phyloP scores from a whole-genome alignment of 805 yeast species.

The Kluyveromyces nonfermentans region DNA sequence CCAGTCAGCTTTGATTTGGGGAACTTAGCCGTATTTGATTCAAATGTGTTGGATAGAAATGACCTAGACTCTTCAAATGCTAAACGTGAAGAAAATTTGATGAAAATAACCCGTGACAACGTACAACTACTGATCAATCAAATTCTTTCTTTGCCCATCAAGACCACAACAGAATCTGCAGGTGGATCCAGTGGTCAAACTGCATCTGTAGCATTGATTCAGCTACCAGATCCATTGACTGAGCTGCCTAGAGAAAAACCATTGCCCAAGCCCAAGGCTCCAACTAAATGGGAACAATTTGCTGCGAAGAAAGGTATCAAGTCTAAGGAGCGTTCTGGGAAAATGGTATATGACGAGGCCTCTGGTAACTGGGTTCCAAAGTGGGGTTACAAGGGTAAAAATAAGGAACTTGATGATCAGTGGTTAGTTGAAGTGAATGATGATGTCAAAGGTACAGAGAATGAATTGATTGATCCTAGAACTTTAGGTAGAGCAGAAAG shows the following conservation, averaged over 20 bases:
- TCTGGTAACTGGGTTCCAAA: conserved; percentile 93
- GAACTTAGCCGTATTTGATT: conserved; percentile 79
- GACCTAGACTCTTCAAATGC: conserved; percentile 44
- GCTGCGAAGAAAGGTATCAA: conserved; percentile 93
- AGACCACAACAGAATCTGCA: conserved; percentile 69
- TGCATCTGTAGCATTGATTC: conserved; percentile 72
- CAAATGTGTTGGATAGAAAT: conserved; percentile 68
- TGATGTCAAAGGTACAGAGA: conserved; percentile 45
- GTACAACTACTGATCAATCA: conserved; percentile 88
- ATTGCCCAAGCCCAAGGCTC: conserved; percentile 83
- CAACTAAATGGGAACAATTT: conserved; percentile 94
- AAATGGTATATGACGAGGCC: conserved; percentile 82
- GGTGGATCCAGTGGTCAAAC: conserved; percentile 48
- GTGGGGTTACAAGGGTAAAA: conserved; percentile 96
- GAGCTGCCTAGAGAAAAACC: conserved; percentile 91
- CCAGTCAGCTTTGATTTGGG: conserved; percentile 89
- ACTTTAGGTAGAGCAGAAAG: conserved; percentile 72
- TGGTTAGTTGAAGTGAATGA: conserved; percentile 96
- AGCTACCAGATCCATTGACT: conserved; percentile 76
- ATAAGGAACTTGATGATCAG: conserved; percentile 77
- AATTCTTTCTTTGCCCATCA: conserved; percentile 79
- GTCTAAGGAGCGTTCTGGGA: conserved; percentile 83
- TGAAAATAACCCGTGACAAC: conserved; percentile 74
- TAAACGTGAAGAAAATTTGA: conserved; percentile 54
- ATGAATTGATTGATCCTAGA: conserved; percentile 82